Evolutionary conservation across 2,329 filamentous ascomycete species (phyloP).

Genomic region (Alternaria angustiovoidea): DNA sequence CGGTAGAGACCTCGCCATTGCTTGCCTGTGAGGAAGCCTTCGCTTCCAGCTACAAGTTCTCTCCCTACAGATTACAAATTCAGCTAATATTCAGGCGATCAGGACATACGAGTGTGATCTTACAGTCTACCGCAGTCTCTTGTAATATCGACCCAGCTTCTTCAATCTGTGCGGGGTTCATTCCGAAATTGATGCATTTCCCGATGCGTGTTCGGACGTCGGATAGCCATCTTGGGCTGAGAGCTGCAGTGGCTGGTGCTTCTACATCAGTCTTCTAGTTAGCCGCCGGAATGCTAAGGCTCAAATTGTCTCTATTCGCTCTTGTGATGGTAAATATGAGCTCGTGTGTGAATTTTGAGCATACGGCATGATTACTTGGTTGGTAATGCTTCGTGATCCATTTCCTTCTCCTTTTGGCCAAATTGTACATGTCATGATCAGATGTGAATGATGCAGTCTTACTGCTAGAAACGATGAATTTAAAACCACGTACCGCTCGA

Average conservation of each 20-base stretch:
- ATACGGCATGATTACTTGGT: not conserved
- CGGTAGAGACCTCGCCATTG: conserved; percentile 69
- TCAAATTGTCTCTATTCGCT: not conserved
- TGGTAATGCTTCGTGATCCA: not conserved
- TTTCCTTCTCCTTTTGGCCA: not conserved
- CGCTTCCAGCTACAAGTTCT: conserved; percentile 73
- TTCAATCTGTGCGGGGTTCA: conserved; percentile 64
- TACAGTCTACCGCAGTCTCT: conserved; percentile 69
- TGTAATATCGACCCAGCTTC: conserved; percentile 68
- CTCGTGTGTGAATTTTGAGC: not conserved
- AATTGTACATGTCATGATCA: not conserved
- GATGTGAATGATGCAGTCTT: not conserved
- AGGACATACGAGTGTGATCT: not conserved
- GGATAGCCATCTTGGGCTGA: conserved; percentile 70
- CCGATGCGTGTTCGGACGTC: conserved; percentile 73
- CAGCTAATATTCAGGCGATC: not conserved
- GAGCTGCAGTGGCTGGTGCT: conserved; percentile 12
- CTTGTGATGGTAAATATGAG: not conserved
- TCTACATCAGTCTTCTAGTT: not conserved
- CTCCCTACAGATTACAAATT: conserved; percentile 53
- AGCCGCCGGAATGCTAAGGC: not conserved
- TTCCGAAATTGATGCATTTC: conserved; percentile 78
- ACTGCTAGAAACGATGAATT: not conserved
- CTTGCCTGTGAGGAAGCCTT: conserved; percentile 75
- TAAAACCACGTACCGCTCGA: conserved; percentile 11